Percentiles rank a stretch among this genome's conserved stretches.
These are phyloP conservation scores for Microstroma glucosiphilum DNA, from an alignment of 1,284 basidiomycete genomes.

Conservation along the genomic window DNA sequence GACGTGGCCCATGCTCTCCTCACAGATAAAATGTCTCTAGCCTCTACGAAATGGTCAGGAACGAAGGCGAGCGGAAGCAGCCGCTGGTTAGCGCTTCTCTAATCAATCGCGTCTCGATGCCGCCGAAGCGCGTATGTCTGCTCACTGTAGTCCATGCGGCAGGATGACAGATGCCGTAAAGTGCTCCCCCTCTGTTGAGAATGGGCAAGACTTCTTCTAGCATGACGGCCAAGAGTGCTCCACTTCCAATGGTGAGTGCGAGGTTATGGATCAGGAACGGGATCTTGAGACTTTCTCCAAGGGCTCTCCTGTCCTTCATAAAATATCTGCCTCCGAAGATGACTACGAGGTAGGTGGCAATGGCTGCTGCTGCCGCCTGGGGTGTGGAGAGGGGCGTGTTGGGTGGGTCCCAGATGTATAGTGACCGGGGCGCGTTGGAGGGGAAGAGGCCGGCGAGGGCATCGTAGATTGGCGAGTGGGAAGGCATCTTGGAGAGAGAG, in stretches of 20 bases:
- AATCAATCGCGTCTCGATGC: too few species aligned
- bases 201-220: slow-evolving; percentile 60
- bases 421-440: not conserved
- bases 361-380: slow-evolving; percentile 49
- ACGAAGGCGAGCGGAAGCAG: too few species aligned
- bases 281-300: slow-evolving; percentile 59
- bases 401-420: slow-evolving; percentile 10
- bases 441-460: slow-evolving; percentile 9
- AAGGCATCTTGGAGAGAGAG: slow-evolving; percentile 8
- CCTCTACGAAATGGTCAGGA: not conserved
- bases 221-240: slow-evolving; percentile 75
- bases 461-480: slow-evolving; percentile 13
- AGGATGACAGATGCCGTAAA: slow-evolving; percentile 68
- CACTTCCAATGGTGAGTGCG: slow-evolving; percentile 73
- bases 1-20: too few species aligned
- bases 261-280: slow-evolving; percentile 91
- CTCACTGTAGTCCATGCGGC: slow-evolving; percentile 67
- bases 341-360: slow-evolving; percentile 75
- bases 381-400: slow-evolving; percentile 11
- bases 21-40: slow-evolving; percentile 68
- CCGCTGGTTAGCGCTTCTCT: too few species aligned
- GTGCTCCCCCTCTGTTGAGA: slow-evolving; percentile 28
- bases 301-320: slow-evolving; percentile 64
- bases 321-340: slow-evolving; percentile 79
- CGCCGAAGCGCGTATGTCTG: too few species aligned